These are phyloP conservation scores for Hanseniaspora mollemarum DNA, from an alignment of 805 yeast species.

Conservation along the genomic window DNA sequence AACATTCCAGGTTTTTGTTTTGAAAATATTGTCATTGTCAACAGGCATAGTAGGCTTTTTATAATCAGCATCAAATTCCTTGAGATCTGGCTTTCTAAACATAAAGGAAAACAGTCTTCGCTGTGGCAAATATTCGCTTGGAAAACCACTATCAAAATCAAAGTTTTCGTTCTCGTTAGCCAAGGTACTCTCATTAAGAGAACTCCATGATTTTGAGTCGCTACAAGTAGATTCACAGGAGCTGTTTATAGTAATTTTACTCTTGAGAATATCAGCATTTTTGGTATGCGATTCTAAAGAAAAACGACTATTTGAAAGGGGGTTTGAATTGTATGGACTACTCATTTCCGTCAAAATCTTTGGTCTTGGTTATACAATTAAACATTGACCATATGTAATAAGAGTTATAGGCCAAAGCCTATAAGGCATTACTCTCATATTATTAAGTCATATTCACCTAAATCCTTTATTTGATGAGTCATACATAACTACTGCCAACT, in stretches of 20 bases:
- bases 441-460: too few relatives aligned
- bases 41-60: constrained; percentile 8
- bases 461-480: too few relatives aligned
- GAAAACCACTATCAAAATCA: constrained; percentile 5
- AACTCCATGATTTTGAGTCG: not conserved
- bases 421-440: too few relatives aligned
- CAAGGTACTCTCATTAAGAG: not conserved
- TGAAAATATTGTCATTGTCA: constrained; percentile 11
- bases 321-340: too few relatives aligned
- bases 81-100: not conserved
- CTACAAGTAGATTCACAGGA: not conserved
- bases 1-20: constrained; percentile 5
- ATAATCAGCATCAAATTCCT: constrained; percentile 7
- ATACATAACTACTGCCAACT: too few relatives aligned
- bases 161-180: not conserved
- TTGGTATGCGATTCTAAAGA: not conserved
- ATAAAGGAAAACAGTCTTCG: constrained; percentile 2
- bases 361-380: too few relatives aligned
- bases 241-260: not conserved
- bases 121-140: constrained; percentile 8
- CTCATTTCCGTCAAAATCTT: too few relatives aligned
- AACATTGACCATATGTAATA: too few relatives aligned
- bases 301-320: not conserved
- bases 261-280: too few relatives aligned
- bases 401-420: too few relatives aligned